Evolutionary conservation across 345 rosid genomes (phyloP).

Genomic region (Acer saccharum): DNA sequence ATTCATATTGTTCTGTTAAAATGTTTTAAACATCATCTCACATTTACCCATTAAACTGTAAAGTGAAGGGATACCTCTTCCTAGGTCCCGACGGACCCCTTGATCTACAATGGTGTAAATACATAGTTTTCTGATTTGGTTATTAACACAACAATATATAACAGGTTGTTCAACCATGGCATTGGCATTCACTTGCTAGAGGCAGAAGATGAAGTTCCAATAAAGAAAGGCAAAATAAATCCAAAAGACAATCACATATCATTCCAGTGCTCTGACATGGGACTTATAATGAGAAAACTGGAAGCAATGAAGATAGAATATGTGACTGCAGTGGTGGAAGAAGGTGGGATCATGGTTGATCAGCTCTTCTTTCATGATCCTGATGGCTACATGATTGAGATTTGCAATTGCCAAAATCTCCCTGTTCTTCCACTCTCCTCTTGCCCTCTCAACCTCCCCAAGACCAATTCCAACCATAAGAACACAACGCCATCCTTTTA

Average conservation of each 20-base stretch:
- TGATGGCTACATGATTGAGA: conserved; percentile 50
- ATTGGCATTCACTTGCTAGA: conserved; percentile 52
- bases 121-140: no score
- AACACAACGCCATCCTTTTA: conserved; percentile 4
- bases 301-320: conserved; percentile 42
- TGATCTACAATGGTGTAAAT: no score
- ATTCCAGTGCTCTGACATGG: conserved; percentile 47
- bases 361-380: conserved; percentile 60
- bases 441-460: conserved; percentile 48
- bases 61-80: no score
- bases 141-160: not conserved
- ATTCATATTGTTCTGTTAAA: no score
- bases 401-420: conserved; percentile 47
- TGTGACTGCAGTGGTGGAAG: conserved; percentile 44
- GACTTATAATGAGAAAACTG: conserved; percentile 27
- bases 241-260: conserved; percentile 62
- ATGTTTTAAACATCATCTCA: no score
- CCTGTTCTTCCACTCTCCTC: conserved; percentile 47
- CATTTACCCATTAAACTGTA: no score
- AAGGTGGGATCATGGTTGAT: conserved; percentile 52
- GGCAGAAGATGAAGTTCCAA: conserved; percentile 28
- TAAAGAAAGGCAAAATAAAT: conserved; percentile 41
- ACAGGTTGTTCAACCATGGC: conserved; percentile 56
- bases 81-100: no score
- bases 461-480: conserved; percentile 1